Conservation (phyloP, 2,329 filamentous ascomycete genomes). For the Mycosphaerella sp. region DNA sequence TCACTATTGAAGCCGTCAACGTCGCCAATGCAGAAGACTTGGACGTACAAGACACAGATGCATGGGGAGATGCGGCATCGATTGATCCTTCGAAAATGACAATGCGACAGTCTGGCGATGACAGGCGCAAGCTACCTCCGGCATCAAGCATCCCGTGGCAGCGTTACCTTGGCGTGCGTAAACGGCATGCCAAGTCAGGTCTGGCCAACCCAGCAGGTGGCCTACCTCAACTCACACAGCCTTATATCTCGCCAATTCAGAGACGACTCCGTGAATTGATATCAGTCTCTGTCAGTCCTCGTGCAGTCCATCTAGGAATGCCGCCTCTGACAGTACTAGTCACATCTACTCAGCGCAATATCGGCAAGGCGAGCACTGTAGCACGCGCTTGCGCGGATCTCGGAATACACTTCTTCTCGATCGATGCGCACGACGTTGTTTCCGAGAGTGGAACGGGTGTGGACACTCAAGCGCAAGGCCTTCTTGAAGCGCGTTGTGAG, state of each 20-base stretch:
- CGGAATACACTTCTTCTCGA: conserved; percentile 78
- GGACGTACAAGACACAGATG: conserved; percentile 57
- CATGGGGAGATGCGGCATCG: conserved; percentile 80
- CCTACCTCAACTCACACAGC: conserved; percentile 36
- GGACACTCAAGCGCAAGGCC: conserved; percentile 90
- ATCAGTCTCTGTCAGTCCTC: conserved; percentile 77
- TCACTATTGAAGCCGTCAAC: conserved; percentile 72
- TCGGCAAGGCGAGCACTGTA: conserved; percentile 81
- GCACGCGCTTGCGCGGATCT: conserved; percentile 76
- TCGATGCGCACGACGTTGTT: conserved; percentile 89
- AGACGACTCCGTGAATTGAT: conserved; percentile 75
- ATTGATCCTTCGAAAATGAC: conserved; percentile 83
- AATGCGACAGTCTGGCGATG: conserved; percentile 86
- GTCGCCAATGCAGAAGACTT: conserved; percentile 43
- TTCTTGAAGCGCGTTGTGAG: conserved; percentile 80
- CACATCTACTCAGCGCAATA: conserved; percentile 84
- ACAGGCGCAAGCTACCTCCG: conserved; percentile 72
- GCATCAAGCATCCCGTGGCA: conserved; percentile 74
- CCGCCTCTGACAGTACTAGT: conserved; percentile 83
- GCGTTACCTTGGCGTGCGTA: conserved; percentile 75
- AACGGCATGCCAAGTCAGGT: conserved; percentile 52
- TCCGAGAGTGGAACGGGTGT: conserved; percentile 84
- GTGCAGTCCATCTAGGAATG: conserved; percentile 79
- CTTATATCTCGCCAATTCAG: conserved; percentile 42
- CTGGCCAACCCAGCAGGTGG: conserved; percentile 30